These are phyloP conservation scores for Solanum neorickii DNA, from an alignment of 257 asterid species.

Conservation along the genomic window DNA sequence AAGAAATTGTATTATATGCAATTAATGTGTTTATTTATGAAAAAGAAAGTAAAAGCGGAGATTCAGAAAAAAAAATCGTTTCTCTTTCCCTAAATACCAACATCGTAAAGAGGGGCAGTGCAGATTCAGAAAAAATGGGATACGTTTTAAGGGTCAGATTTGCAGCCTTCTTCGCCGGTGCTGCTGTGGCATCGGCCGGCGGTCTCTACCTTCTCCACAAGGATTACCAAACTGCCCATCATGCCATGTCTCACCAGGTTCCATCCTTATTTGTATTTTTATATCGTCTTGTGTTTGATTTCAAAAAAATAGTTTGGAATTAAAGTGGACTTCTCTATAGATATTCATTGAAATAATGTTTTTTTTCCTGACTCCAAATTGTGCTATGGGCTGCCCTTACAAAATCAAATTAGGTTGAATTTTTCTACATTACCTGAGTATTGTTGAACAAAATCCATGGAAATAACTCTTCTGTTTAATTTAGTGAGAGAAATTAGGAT, in stretches of 20 bases:
- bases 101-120: neutral
- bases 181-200: slow-evolving; percentile 69
- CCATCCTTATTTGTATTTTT: neutral
- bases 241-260: slow-evolving; percentile 58
- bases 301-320: neutral
- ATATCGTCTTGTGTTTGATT: too few species aligned
- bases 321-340: neutral
- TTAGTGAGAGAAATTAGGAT: neutral
- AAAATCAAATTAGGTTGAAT: too few species aligned
- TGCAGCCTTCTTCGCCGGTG: slow-evolving; percentile 83
- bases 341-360: neutral
- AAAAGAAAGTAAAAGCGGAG: neutral
- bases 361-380: neutral
- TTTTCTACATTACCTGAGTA: neutral
- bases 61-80: neutral
- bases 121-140: slow-evolving; percentile 37
- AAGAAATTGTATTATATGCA: neutral
- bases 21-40: neutral
- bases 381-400: neutral
- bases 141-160: slow-evolving; percentile 71
- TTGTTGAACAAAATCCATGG: too few species aligned
- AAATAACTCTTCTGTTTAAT: neutral
- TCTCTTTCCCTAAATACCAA: neutral
- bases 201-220: slow-evolving; percentile 66
- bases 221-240: slow-evolving; percentile 68